Conservation (phyloP, 345 rosid species). For the Populus tremula region DNA sequence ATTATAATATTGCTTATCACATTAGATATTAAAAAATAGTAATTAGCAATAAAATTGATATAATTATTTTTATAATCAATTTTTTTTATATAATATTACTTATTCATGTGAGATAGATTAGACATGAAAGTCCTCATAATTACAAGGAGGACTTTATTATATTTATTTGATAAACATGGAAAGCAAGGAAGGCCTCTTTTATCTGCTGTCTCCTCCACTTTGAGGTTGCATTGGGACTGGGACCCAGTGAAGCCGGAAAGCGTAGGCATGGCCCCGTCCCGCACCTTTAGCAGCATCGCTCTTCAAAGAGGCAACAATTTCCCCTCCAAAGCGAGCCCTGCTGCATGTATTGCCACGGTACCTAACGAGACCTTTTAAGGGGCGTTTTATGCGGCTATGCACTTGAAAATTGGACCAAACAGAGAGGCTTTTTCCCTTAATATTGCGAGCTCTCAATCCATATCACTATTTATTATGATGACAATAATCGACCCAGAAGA, state of each 20-base stretch:
- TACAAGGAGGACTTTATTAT: neutral
- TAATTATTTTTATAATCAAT: too few species aligned
- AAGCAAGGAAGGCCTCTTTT: neutral
- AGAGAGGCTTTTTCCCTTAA: neutral
- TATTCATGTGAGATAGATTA: neutral
- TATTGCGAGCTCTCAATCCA: neutral
- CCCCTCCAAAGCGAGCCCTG: neutral
- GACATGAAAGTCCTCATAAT: too few species aligned
- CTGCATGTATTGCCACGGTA: neutral
- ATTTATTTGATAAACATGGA: neutral
- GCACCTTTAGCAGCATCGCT: conserved; percentile 6
- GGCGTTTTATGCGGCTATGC: neutral
- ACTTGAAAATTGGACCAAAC: too few species aligned
- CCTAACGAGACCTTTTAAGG: neutral
- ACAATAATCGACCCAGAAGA: too few species aligned
- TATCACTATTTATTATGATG: too few species aligned
- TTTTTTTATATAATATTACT: too few species aligned
- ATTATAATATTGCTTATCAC: neutral
- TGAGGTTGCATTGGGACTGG: neutral
- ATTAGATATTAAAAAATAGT: too few species aligned
- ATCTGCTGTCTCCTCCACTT: neutral
- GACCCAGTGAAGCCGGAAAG: neutral
- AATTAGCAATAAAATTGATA: too few species aligned
- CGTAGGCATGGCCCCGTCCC: neutral
- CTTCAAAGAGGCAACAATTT: neutral